phyloP scores from a whole-genome alignment of 805 yeast species.

The Saccharomycopsis sp. region DNA sequence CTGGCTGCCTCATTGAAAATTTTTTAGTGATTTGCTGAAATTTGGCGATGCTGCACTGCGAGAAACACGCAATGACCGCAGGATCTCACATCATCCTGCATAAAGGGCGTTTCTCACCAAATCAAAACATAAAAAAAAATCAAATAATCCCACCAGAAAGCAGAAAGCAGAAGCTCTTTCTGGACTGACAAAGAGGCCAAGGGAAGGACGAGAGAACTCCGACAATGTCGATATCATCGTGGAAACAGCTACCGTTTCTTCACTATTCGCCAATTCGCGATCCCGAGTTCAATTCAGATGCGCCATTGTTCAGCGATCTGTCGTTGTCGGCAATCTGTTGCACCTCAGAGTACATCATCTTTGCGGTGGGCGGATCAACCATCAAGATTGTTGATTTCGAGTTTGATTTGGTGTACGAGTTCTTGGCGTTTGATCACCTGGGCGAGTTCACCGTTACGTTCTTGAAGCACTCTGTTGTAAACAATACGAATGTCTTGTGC shows the following conservation, averaged over 20 bases:
- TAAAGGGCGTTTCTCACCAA: no score
- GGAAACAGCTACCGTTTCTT: slow-evolving; percentile 84
- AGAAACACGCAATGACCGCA: no score
- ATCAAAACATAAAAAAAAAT: no score
- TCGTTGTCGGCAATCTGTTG: slow-evolving; percentile 56
- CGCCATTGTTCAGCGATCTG: slow-evolving; percentile 73
- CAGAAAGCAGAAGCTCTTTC: no score
- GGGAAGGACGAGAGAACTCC: no score
- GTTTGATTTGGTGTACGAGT: slow-evolving; percentile 39
- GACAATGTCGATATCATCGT: slow-evolving; percentile 30
- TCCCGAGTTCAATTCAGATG: slow-evolving; percentile 55
- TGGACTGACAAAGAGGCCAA: no score
- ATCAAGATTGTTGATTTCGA: slow-evolving; percentile 50
- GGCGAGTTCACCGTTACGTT: slow-evolving; percentile 54
- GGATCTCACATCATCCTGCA: no score
- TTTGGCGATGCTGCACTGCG: no score
- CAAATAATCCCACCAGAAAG: no score
- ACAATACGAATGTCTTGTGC: slow-evolving; percentile 37
- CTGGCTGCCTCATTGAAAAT: no score
- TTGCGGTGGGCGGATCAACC: slow-evolving; percentile 45
- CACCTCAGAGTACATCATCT: slow-evolving; percentile 44
- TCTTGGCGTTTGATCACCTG: slow-evolving; percentile 61
- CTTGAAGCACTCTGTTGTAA: slow-evolving; percentile 38
- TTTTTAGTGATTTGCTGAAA: no score
- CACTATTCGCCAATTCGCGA: slow-evolving; percentile 78